Evolutionary conservation across 768 basidiomycete species (phyloP), one percentile per base, ranked within the genome.

Genomic region (Termitomyces heimii): DNA sequence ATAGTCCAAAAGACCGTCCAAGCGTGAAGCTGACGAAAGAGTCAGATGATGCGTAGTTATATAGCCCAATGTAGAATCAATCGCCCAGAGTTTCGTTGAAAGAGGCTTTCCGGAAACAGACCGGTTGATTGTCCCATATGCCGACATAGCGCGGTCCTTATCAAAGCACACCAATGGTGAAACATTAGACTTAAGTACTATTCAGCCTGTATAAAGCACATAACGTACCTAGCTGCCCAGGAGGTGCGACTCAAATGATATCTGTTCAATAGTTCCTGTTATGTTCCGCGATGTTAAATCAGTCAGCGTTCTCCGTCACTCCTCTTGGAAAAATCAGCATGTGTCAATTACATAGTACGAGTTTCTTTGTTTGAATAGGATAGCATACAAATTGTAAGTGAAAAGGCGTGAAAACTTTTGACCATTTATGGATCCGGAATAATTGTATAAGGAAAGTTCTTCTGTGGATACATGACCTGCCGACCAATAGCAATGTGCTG

Each of bases 91-190:
- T 3, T 82, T 83, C 7, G 82, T 66, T 1, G 82, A 75, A 28
- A 83, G 74, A 46, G 62, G 65, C 18, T 60, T 65, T 43, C 49
- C 63, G n/a, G 51, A 51, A 42, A 34, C 58, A 22, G 60, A 66
- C 66, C 62, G 75, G 65, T 61, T 68, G 55, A 91, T 82, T 5
- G 79, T 71, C 14, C 89, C 88, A 73, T 93, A 93, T 0, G 89
- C 88, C 31, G 86, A 86, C 86, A 89, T 86, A 26, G 14, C 12
- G 28, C 8, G 20, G 37, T 40, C 43, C 34, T 51, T 51, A 44
- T 54, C 9, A 29, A 22, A 37, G 32, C 34, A 44, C 28, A 7
- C 20, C 18, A 31, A 20, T 32, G 18, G 32, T 48, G 9, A 12
- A 32, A 48, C 31, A 22, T 48, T 7, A 20, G 3, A 14, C 13